These are phyloP conservation scores for Wallacemonas sp. DNA, from an alignment of 208 protist species.

Conservation along the genomic window DNA sequence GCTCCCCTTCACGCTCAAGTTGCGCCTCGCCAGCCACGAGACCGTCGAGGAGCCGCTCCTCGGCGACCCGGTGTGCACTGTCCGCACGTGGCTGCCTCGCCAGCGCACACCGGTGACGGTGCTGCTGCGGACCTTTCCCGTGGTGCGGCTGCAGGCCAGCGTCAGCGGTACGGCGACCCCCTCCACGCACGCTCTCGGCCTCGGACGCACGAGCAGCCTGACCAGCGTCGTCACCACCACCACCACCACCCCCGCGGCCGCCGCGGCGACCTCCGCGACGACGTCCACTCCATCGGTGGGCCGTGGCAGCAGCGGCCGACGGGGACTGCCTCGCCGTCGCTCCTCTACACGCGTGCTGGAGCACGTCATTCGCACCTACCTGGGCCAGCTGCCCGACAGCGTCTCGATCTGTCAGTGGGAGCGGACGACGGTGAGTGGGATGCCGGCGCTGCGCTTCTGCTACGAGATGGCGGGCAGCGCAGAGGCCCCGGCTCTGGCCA, in stretches of 20 bases:
- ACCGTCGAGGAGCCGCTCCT: constrained; percentile 75
- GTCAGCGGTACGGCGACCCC: constrained; percentile 12
- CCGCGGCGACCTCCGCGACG: too few species aligned
- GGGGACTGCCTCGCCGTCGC: constrained; percentile 24
- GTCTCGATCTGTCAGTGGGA: constrained; percentile 58
- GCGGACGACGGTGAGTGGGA: constrained; percentile 44
- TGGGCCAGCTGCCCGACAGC: constrained; percentile 48
- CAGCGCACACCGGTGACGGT: constrained; percentile 35
- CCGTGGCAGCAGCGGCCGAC: neutral
- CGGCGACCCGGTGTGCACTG: constrained; percentile 64
- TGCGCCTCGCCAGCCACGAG: constrained; percentile 38
- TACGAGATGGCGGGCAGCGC: constrained; percentile 39
- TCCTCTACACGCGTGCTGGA: constrained; percentile 44
- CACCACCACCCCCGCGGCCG: neutral
- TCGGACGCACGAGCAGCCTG: neutral
- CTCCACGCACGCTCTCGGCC: neutral
- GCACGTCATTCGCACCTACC: constrained; percentile 54
- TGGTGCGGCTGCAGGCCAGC: constrained; percentile 23
- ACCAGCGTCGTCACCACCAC: neutral
- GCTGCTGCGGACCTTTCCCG: constrained; percentile 30
- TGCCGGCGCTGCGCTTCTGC: constrained; percentile 55
- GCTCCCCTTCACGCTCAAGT: constrained; percentile 63
- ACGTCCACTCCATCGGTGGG: too few species aligned
- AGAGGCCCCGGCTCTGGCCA: constrained; percentile 7
- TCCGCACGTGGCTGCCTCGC: constrained; percentile 36